phyloP scores from a whole-genome alignment of 768 basidiomycete genomes.

The Hericium rajendrae region DNA sequence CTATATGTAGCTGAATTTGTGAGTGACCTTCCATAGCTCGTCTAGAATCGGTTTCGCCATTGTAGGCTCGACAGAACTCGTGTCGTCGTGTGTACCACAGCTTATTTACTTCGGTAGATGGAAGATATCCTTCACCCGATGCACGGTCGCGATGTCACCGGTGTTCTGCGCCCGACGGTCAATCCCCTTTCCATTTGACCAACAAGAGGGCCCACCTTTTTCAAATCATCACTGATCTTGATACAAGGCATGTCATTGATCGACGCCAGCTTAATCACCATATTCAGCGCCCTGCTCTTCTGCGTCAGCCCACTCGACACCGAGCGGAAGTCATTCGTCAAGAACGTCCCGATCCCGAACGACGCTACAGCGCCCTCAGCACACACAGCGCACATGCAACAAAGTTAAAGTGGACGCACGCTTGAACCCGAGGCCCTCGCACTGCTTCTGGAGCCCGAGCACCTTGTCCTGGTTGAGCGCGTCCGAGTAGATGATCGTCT shows the following conservation, averaged over 20 bases:
- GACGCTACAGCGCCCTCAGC: conserved; percentile 38
- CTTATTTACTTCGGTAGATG: conserved; percentile 19
- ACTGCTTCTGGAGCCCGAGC: conserved; percentile 58
- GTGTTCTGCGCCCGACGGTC: conserved; percentile 30
- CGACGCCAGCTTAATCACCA: conserved; percentile 85
- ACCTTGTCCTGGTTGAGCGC: conserved; percentile 63
- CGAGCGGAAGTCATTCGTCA: conserved; percentile 79
- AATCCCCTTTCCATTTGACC: neutral
- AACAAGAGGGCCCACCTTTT: conserved; percentile 43
- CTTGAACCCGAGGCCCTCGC: conserved; percentile 61
- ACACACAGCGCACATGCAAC: neutral
- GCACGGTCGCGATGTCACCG: conserved; percentile 39
- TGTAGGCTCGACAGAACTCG: too few relatives aligned
- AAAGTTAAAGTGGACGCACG: conserved; percentile 27
- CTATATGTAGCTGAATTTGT: neutral
- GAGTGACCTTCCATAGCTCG: neutral
- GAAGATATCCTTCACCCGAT: conserved; percentile 42
- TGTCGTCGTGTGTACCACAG: too few relatives aligned
- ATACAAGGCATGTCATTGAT: conserved; percentile 72
- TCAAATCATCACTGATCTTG: conserved; percentile 89
- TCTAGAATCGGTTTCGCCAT: too few relatives aligned
- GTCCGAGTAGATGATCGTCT: conserved; percentile 81
- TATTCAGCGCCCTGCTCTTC: conserved; percentile 79
- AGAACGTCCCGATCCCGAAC: conserved; percentile 89
- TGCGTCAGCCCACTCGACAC: conserved; percentile 34